Conservation (phyloP, 202 grass and related monocot species). For the Saccharum hybrid region DNA sequence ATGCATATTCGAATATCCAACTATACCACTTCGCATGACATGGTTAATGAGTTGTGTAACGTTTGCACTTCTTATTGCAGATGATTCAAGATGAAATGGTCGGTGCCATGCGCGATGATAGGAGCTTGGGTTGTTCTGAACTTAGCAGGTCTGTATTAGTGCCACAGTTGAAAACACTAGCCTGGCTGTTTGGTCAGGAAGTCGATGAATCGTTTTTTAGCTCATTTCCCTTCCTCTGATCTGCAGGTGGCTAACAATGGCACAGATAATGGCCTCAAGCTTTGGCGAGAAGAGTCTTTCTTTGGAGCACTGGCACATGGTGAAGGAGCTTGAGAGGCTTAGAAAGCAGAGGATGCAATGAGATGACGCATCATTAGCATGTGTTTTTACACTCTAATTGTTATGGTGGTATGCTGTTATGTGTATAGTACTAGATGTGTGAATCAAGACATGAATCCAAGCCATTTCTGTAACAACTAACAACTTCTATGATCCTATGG, state of each 20-base stretch:
- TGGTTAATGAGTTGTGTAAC: conserved; percentile 11
- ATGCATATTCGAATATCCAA: conserved; percentile 7
- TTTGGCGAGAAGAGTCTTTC: conserved; percentile 77
- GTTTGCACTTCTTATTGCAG: conserved; percentile 41
- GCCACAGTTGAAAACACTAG: conserved; percentile 1
- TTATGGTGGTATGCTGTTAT: background rate
- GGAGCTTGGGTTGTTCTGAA: conserved; percentile 78
- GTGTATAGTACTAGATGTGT: conserved; percentile 43
- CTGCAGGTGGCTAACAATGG: conserved; percentile 96
- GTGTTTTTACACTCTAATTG: conserved; percentile 12
- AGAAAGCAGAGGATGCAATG: conserved; percentile 75
- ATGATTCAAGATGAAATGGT: conserved; percentile 94
- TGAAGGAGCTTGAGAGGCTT: conserved; percentile 85
- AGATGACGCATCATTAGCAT: conserved; percentile 3
- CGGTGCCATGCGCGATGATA: conserved; percentile 67
- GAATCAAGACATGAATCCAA: conserved; percentile 35
- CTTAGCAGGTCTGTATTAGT: conserved; percentile 74
- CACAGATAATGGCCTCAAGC: conserved; percentile 73
- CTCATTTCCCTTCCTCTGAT: conserved; percentile 23
- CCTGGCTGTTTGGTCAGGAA: background rate
- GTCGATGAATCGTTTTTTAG: background rate
- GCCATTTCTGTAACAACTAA: background rate
- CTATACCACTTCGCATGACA: background rate
- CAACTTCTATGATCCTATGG: conserved; percentile 8
- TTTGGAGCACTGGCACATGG: conserved; percentile 83